Base-by-base conservation (phyloP, 441 rosid genomes). In the Pelargonium fulgidum region DNA sequence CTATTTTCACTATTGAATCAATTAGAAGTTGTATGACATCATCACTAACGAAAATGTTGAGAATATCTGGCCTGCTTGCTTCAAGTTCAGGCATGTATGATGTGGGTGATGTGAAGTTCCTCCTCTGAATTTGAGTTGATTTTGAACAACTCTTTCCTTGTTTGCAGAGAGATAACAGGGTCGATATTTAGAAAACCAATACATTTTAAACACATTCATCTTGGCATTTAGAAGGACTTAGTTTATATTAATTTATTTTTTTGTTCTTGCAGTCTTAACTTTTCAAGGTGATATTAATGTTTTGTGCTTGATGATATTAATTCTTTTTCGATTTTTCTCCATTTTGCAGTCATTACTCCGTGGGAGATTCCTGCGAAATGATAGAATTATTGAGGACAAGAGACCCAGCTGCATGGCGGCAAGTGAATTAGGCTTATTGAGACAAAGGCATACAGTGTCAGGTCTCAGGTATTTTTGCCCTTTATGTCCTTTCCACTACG, bases 351-450 rank as follows among this genome's bases (percentile, higher is more conserved):
- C 99, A 72, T 76, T 91, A 69, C 87, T 93, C 16, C 81, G 97
- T 81, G 99, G 96, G 50, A 83, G 96, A 75, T 93, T 93, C 84
- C 81, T 93, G 87, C 90, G 92, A 69, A 88, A 86, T 88, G 85
- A 80, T 71, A 81, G 84, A 81, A 70, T 74, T 68, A 74, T 75
- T 70, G 85, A 80, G 76, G 82, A 75, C 75, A 84, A 80, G 73
- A 85, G 89, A 77, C 83, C 86, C 47, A 70, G 83, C 67, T 86
- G 96, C 20, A 74, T 78, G n/a, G 93, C 99, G n/a, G 97, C 91
- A 70, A 81, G 85, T 72, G 99, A 93, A 79, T 81, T 93, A 72
- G 99, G 97, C 29, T 84, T 91, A 70, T 72, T 91, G 82, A 87
- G 96, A 85, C 89, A 88, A 77, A 85, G 89, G 72, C 95, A 91